These are phyloP conservation scores for Lachancea nothofagi DNA, from an alignment of 805 yeast species.

Conservation along the genomic window DNA sequence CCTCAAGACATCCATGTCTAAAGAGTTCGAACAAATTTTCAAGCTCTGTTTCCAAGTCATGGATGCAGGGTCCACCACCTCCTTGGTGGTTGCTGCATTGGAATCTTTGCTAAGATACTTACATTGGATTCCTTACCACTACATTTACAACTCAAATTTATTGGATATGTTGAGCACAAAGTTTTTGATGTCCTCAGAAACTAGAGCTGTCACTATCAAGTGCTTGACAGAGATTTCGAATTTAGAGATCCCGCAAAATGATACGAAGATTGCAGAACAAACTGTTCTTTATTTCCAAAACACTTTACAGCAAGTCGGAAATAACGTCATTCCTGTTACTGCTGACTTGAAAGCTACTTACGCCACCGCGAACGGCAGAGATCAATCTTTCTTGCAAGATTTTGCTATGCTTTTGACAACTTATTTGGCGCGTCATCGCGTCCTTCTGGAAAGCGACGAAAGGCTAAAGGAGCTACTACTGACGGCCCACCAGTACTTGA, in stretches of 20 bases:
- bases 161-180: slow-evolving; percentile 66
- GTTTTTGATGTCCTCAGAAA: slow-evolving; percentile 71
- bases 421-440: slow-evolving; percentile 68
- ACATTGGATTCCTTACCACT: slow-evolving; percentile 91
- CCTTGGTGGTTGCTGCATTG: slow-evolving; percentile 78
- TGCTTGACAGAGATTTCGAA: slow-evolving; percentile 89
- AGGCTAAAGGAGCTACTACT: slow-evolving; percentile 53
- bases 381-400: slow-evolving; percentile 93
- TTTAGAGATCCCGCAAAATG: slow-evolving; percentile 50
- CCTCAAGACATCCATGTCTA: slow-evolving; percentile 76
- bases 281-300: slow-evolving; percentile 65
- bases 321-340: slow-evolving; percentile 61
- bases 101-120: slow-evolving; percentile 77
- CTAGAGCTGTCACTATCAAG: slow-evolving; percentile 79
- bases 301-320: slow-evolving; percentile 63
- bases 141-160: slow-evolving; percentile 81
- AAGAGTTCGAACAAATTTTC: slow-evolving; percentile 90
- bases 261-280: slow-evolving; percentile 38
- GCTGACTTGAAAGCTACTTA: slow-evolving; percentile 71
- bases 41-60: slow-evolving; percentile 89
- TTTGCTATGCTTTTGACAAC: slow-evolving; percentile 89
- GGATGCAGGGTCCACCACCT: slow-evolving; percentile 80
- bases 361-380: slow-evolving; percentile 66
- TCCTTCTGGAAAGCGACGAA: slow-evolving; percentile 54
- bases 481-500: slow-evolving; percentile 72